Conservation (phyloP, 208 protist species). For the Angomonas deanei region DNA sequence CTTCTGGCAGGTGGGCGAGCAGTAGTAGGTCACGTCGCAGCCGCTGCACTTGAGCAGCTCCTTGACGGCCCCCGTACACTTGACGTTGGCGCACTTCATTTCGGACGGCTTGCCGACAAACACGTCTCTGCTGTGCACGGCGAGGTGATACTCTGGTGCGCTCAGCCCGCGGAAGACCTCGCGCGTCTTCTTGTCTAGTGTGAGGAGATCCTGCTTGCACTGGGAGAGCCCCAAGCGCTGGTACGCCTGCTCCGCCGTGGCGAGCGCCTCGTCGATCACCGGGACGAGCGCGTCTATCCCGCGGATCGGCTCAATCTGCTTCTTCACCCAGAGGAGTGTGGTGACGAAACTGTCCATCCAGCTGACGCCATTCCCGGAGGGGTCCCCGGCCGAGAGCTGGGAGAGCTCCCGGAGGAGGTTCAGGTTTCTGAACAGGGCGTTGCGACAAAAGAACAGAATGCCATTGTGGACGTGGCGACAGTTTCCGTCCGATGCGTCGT, state of each 20-base stretch:
- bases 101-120: slow-evolving; percentile 52
- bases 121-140: slow-evolving; percentile 58
- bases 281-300: slow-evolving; percentile 36
- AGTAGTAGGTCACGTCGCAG: slow-evolving; percentile 78
- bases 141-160: slow-evolving; percentile 57
- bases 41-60: slow-evolving; percentile 78
- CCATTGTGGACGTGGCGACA: slow-evolving; percentile 62
- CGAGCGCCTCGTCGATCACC: slow-evolving; percentile 36
- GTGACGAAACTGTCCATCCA: slow-evolving; percentile 42
- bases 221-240: slow-evolving; percentile 24
- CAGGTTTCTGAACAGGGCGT: slow-evolving; percentile 54
- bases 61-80: slow-evolving; percentile 44
- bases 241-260: slow-evolving; percentile 21
- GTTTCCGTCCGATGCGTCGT: slow-evolving; percentile 46
- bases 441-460: slow-evolving; percentile 50
- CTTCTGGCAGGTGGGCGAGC: slow-evolving; percentile 63
- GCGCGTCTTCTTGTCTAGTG: slow-evolving; percentile 36
- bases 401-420: slow-evolving; percentile 13
- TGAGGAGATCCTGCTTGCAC: slow-evolving; percentile 39
- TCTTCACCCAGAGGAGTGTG: slow-evolving; percentile 48
- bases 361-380: slow-evolving; percentile 15
- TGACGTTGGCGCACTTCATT: slow-evolving; percentile 56
- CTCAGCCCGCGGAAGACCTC: slow-evolving; percentile 41
- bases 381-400: not conserved
- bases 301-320: slow-evolving; percentile 41